Conservation (phyloP, 768 basidiomycete genomes). For the Tremella fuciformis region DNA sequence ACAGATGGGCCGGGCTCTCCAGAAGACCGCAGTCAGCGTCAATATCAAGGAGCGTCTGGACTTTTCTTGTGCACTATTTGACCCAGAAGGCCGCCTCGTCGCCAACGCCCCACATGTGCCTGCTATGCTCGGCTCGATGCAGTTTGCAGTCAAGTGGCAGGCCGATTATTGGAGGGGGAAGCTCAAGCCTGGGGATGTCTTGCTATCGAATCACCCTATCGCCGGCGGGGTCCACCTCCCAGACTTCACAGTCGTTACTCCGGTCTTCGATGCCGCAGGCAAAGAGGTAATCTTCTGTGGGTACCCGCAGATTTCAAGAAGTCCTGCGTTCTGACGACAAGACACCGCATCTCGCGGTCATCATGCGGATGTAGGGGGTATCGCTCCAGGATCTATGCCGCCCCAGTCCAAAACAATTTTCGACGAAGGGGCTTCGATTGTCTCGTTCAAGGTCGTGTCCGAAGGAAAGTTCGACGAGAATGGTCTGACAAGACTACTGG, state of each 20-base stretch:
- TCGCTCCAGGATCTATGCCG: constrained; percentile 86
- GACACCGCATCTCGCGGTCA: constrained; percentile 22
- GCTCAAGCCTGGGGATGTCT: constrained; percentile 31
- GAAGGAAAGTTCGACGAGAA: constrained; percentile 72
- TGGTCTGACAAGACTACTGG: constrained; percentile 71
- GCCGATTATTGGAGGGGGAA: constrained; percentile 16
- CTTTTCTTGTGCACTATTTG: constrained; percentile 89
- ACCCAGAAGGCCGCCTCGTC: constrained; percentile 57
- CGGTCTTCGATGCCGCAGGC: constrained; percentile 23
- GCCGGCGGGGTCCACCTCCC: constrained; percentile 30
- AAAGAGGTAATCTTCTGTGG: constrained; percentile 26
- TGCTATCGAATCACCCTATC: constrained; percentile 32
- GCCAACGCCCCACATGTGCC: constrained; percentile 47
- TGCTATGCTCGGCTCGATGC: constrained; percentile 37
- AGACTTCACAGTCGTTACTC: constrained; percentile 38
- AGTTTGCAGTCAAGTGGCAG: constrained; percentile 33
- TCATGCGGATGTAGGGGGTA: constrained; percentile 73
- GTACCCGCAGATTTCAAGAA: too few species aligned
- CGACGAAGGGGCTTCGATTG: constrained; percentile 86
- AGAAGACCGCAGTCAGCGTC: constrained; percentile 86
- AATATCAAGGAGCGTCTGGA: constrained; percentile 96
- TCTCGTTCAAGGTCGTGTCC: constrained; percentile 84
- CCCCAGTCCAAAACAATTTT: constrained; percentile 87
- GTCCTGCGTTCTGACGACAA: too few species aligned
- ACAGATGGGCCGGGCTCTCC: constrained; percentile 87